Evolutionary conservation across 2,329 filamentous ascomycete species (phyloP).

Genomic region (Trichoderma oligosporum): DNA sequence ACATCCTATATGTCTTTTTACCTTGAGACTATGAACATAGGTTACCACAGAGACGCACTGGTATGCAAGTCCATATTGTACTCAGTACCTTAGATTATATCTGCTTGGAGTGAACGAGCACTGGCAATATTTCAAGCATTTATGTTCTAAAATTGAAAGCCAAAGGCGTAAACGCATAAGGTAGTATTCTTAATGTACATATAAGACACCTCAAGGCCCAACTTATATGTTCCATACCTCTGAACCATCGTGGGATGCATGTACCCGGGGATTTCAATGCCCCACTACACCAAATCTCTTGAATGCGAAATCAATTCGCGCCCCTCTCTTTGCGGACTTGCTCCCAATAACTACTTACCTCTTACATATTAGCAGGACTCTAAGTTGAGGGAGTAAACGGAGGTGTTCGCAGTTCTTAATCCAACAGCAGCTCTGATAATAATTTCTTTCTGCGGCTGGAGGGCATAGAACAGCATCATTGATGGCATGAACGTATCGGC

Average conservation of each 20-base stretch:
- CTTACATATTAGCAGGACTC: not conserved
- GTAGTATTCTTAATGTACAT: not conserved
- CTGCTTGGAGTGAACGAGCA: not conserved
- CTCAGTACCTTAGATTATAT: no score
- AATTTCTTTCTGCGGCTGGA: not conserved
- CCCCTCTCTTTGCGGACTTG: not conserved
- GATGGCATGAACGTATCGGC: not conserved
- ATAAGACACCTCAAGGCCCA: not conserved
- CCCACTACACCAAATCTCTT: not conserved
- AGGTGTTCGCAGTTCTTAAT: not conserved
- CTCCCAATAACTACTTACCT: not conserved
- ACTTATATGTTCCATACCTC: not conserved
- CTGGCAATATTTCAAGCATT: not conserved
- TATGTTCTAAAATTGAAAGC: not conserved
- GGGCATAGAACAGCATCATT: not conserved
- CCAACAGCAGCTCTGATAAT: not conserved
- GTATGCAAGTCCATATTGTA: no score
- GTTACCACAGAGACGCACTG: no score
- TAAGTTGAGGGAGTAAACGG: not conserved
- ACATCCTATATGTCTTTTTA: no score
- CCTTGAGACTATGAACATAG: no score
- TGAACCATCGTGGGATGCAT: not conserved
- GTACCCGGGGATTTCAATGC: constrained; percentile 1
- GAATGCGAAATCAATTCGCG: not conserved
- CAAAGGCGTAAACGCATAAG: not conserved